Conservation (phyloP, 768 basidiomycete species). For the Filobasidium wieringae region DNA sequence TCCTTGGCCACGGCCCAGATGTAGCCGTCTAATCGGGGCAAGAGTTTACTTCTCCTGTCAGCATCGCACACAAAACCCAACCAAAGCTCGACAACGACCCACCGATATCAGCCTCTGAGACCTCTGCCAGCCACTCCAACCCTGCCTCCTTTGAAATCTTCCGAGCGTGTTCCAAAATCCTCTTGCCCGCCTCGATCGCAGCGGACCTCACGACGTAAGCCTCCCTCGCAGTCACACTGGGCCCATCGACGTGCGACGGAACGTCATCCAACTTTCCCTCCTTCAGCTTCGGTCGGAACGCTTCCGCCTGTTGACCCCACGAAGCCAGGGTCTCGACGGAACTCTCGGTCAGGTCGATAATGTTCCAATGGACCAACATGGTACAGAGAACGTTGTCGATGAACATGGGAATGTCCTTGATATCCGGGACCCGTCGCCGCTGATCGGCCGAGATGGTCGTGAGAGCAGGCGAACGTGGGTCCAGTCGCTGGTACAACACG, state of each 20-base stretch:
- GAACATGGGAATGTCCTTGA: conserved; percentile 47
- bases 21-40: conserved; percentile 62
- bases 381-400: conserved; percentile 75
- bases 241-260: conserved; percentile 41
- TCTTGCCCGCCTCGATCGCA: conserved; percentile 65
- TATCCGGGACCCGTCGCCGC: conserved; percentile 14
- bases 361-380: conserved; percentile 62
- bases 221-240: conserved; percentile 50
- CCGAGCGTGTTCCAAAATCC: conserved; percentile 50
- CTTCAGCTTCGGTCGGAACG: not conserved
- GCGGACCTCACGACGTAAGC: conserved; percentile 66
- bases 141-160: conserved; percentile 34
- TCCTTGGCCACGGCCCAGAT: conserved; percentile 76
- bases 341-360: conserved; percentile 41
- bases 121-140: conserved; percentile 47
- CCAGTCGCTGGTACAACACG: conserved; percentile 57
- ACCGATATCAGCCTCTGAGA: conserved; percentile 39
- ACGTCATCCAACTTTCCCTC: not conserved
- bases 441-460: conserved; percentile 48
- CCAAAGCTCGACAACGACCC: not conserved
- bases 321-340: conserved; percentile 7
- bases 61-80: not conserved
- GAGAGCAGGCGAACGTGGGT: conserved; percentile 45
- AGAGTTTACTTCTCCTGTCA: not conserved
- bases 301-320: not conserved